phyloP scores from a whole-genome alignment of 2,329 filamentous ascomycete species.

The Colletotrichum simmondsii region DNA sequence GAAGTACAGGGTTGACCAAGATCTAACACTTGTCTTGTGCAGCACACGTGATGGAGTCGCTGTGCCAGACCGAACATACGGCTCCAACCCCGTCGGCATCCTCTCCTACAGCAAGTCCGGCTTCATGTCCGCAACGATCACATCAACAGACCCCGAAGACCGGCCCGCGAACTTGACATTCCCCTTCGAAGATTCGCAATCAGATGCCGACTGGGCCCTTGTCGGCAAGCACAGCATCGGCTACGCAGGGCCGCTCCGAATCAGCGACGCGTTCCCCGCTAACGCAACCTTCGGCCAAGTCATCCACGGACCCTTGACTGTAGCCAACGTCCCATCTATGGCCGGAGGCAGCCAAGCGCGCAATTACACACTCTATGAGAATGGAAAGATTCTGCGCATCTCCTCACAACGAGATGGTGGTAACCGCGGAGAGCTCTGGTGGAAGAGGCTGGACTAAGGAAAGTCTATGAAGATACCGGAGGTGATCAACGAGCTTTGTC shows the following conservation, averaged over 20 bases:
- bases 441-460: slow-evolving; percentile 32
- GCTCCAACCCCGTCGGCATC: slow-evolving; percentile 38
- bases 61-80: slow-evolving; percentile 35
- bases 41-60: slow-evolving; percentile 33
- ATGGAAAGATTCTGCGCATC: slow-evolving; percentile 25
- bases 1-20: rapidly evolving
- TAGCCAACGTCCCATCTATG: slow-evolving; percentile 41
- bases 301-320: slow-evolving; percentile 40
- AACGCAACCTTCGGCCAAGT: slow-evolving; percentile 37
- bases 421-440: slow-evolving; percentile 33
- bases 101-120: slow-evolving; percentile 40
- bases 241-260: slow-evolving; percentile 39
- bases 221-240: slow-evolving; percentile 40
- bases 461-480: too few relatives aligned
- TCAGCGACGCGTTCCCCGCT: slow-evolving; percentile 38
- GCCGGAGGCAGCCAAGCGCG: slow-evolving; percentile 36
- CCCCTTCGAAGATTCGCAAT: slow-evolving; percentile 35
- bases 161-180: slow-evolving; percentile 39
- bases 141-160: slow-evolving; percentile 39
- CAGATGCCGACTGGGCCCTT: slow-evolving; percentile 41
- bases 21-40: not conserved
- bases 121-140: slow-evolving; percentile 42
- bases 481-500: too few relatives aligned
- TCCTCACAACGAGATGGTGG: slow-evolving; percentile 27
- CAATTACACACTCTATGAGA: slow-evolving; percentile 37